phyloP scores from a whole-genome alignment of 2,329 filamentous ascomycete genomes.

The Penicillium sp. region DNA sequence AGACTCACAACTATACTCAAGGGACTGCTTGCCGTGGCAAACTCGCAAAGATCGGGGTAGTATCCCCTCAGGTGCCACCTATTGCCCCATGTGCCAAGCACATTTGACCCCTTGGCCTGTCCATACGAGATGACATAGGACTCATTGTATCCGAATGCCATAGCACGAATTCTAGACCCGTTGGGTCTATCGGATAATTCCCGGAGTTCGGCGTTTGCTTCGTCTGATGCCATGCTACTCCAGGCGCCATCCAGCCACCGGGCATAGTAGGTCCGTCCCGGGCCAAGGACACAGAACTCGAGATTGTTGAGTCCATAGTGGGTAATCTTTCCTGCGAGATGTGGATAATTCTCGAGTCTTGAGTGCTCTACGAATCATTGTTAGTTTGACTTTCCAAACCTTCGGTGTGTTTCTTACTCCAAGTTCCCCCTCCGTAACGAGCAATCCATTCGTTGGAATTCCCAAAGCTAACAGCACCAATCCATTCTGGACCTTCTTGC shows the following conservation, averaged over 20 bases:
- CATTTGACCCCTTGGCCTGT: not conserved
- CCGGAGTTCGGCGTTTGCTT: not conserved
- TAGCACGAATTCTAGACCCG: not conserved
- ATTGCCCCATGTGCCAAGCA: not conserved
- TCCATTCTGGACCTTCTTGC: not conserved
- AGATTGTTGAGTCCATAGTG: not conserved
- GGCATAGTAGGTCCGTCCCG: not conserved
- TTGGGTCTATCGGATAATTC: not conserved
- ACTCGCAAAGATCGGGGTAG: not conserved
- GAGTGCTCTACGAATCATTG: not conserved
- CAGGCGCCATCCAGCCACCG: not conserved
- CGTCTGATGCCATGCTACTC: not conserved
- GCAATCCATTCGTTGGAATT: constrained; percentile 1
- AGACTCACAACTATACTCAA: not conserved
- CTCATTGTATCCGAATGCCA: not conserved
- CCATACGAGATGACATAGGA: constrained; percentile 5
- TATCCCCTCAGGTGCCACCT: not conserved
- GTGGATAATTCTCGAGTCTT: not conserved
- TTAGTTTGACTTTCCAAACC: not conserved
- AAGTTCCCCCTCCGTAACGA: not conserved
- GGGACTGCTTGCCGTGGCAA: not conserved
- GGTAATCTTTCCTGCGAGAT: not conserved
- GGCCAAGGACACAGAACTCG: constrained; percentile 1
- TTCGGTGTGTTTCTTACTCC: not conserved
- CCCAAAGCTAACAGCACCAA: not conserved